Conservation (phyloP, 208 protist species). For the Angomonas ambiguus region DNA sequence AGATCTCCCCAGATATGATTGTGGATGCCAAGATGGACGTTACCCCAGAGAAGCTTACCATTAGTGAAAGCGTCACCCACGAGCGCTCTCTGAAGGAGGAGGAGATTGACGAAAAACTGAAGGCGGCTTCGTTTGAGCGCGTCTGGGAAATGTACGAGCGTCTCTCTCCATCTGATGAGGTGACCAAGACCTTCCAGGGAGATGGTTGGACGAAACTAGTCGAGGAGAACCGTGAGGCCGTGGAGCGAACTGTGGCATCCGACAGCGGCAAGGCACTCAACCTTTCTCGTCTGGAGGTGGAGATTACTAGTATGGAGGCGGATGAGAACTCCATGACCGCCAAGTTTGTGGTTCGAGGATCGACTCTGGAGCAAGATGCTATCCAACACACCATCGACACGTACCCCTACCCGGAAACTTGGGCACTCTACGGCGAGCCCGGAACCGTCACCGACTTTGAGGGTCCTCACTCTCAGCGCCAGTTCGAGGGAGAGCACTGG, state of each 20-base stretch:
- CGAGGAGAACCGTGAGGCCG: background rate
- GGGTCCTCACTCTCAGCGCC: constrained; percentile 12
- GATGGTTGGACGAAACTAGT: background rate
- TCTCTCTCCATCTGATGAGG: constrained; percentile 16
- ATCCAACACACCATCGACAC: constrained; percentile 11
- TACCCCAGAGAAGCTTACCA: constrained; percentile 13
- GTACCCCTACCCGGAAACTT: constrained; percentile 23
- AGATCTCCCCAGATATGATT: constrained; percentile 17
- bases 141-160: constrained; percentile 48
- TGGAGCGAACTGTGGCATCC: background rate
- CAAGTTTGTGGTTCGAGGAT: constrained; percentile 19
- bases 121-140: constrained; percentile 25
- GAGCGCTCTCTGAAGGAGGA: constrained; percentile 18
- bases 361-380: background rate
- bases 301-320: constrained; percentile 6
- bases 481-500: constrained; percentile 15
- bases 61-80: constrained; percentile 27
- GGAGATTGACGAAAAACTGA: constrained; percentile 30
- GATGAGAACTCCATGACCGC: constrained; percentile 14
- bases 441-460: constrained; percentile 7
- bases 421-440: constrained; percentile 24
- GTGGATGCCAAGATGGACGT: constrained; percentile 22
- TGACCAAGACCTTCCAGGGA: background rate
- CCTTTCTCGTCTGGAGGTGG: constrained; percentile 4
- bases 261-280: constrained; percentile 8